Conservation (phyloP, 2,329 filamentous ascomycete genomes). For the Penicillium sp. region DNA sequence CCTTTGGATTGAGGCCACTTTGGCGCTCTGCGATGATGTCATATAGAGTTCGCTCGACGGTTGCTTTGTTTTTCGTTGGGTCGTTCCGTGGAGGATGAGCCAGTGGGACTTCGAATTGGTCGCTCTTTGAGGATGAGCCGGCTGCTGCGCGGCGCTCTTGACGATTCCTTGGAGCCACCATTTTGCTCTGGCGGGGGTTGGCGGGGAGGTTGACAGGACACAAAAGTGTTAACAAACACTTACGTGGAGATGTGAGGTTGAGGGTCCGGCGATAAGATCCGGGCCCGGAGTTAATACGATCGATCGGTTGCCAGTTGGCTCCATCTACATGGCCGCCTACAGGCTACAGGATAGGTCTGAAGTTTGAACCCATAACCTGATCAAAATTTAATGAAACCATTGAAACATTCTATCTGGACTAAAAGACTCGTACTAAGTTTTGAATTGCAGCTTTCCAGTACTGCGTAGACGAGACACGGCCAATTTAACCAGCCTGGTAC, state of each 20-base stretch:
- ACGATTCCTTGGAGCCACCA: conserved; percentile 36
- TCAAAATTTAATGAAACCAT: background rate
- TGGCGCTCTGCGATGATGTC: conserved; percentile 47
- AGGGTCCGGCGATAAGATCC: conserved; percentile 10
- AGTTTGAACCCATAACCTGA: no score
- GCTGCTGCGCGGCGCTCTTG: conserved; percentile 41
- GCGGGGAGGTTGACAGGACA: background rate
- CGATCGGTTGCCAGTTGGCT: background rate
- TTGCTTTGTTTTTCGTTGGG: conserved; percentile 23
- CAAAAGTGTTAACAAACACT: conserved; percentile 7
- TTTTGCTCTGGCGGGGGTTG: conserved; percentile 5
- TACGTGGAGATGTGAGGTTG: conserved; percentile 11
- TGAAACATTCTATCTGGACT: no score
- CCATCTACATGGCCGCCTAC: background rate
- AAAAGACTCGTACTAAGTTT: no score
- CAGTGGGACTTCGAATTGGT: conserved; percentile 18
- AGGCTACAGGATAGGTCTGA: no score
- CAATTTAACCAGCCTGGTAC: conserved; percentile 69
- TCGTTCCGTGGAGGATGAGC: conserved; percentile 26
- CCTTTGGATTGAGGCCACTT: conserved; percentile 26
- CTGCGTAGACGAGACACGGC: background rate
- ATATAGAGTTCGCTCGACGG: conserved; percentile 39
- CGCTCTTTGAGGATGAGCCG: conserved; percentile 15
- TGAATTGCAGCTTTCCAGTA: background rate
- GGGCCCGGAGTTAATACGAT: conserved; percentile 3